phyloP scores from a whole-genome alignment of 2,329 filamentous ascomycete species.

The Aspergillus fumigatus region DNA sequence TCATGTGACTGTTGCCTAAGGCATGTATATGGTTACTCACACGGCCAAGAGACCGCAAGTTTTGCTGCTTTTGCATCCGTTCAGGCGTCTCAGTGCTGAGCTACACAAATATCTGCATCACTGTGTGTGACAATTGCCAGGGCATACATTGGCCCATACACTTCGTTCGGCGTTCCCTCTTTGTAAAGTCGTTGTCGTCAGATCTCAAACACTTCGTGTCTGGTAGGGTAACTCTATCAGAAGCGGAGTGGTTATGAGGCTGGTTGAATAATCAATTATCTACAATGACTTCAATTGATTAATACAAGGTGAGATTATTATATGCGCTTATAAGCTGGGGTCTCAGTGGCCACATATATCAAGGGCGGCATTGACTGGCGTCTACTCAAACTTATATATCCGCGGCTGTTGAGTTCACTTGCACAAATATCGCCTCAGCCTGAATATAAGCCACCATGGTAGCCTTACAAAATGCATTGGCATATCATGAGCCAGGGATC shows the following conservation, averaged over 20 bases:
- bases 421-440: too few relatives aligned
- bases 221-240: neutral
- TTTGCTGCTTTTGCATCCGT: too few relatives aligned
- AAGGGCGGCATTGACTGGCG: too few relatives aligned
- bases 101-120: neutral
- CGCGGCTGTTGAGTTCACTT: too few relatives aligned
- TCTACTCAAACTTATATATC: neutral
- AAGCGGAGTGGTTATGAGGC: neutral
- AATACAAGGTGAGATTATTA: too few relatives aligned
- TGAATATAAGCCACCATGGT: neutral
- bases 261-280: neutral
- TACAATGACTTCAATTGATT: neutral
- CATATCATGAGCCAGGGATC: constrained; percentile 62
- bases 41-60: neutral
- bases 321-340: too few relatives aligned
- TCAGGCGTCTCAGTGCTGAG: neutral
- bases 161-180: neutral
- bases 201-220: neutral
- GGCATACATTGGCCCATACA: too few relatives aligned
- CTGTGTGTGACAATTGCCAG: neutral
- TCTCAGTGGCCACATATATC: too few relatives aligned
- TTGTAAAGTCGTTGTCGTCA: neutral
- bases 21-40: neutral
- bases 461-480: constrained; percentile 24
- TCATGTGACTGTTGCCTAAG: constrained; percentile 8